Evolutionary conservation across 495 filamentous ascomycete species (phyloP), one percentile per base, ranked within the genome.

Genomic region (Extremus antarcticus): DNA sequence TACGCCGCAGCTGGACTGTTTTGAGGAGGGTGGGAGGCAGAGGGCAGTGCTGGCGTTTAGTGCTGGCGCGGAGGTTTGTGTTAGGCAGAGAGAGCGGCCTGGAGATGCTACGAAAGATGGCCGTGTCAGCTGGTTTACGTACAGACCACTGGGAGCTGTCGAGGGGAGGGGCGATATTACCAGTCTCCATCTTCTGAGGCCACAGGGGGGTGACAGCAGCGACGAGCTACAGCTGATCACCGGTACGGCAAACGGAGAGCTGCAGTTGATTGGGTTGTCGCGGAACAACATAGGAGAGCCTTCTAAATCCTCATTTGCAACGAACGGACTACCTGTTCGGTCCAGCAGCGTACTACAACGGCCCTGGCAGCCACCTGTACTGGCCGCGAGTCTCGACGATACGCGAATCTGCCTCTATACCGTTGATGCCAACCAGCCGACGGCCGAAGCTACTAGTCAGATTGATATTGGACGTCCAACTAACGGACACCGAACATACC

Each of bases 161-260:
- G 79, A 77, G 56, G 82, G 81, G n/a, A 70, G 71, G 50, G 83
- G 85, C 59, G 83, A 87, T 66, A 78, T 86, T 43, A 79, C 76
- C 32, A 70, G 74, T 13, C 23, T 85, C 15, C 76, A 79, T 62
- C 58, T 85, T 0, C 58, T 86, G 23, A 57, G 66, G 15, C 66
- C 74, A 3, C 58, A 69, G 11, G 73, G 77, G 15, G 52, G 49
- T 57, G 50, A 47, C 19, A 24, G 16, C 0, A 58, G 10, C 11
- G 50, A 20, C 63, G 67, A 17, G 47, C n/a, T 43, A 3, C 24
- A 43, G 1, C 67, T 67, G 13, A 58, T 76, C 1, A 60, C 73
- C 2, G 75, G 74, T 2, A 70, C 72, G 40, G 76, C 74, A 1
- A 76, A 68, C 54, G 75, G 75, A 40, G 63, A 67, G 25, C 43